Percentiles rank a stretch among this genome's conserved stretches.
Conservation (phyloP, 1,284 basidiomycete species). For the Leccinum subrobustum region DNA sequence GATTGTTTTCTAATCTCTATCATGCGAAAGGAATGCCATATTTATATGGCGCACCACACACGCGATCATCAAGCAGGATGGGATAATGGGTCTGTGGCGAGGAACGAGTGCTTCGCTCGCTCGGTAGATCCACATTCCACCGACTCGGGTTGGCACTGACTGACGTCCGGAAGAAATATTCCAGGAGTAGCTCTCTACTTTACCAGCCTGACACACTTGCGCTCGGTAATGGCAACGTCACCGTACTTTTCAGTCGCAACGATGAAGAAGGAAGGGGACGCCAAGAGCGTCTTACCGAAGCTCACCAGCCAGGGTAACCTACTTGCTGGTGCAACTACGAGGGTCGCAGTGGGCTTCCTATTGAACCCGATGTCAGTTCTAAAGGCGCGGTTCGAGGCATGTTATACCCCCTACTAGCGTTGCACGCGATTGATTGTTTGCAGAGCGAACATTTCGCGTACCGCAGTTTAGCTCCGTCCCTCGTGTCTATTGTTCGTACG, state of each 20-base stretch:
- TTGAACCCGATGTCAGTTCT: constrained; percentile 93
- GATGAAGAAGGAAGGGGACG: constrained; percentile 20
- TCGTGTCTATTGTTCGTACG: constrained; percentile 61
- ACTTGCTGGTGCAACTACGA: constrained; percentile 83
- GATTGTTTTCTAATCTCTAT: not conserved
- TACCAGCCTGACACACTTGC: constrained; percentile 79
- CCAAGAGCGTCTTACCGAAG: constrained; percentile 68
- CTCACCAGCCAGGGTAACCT: constrained; percentile 84
- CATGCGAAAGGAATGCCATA: constrained; percentile 34
- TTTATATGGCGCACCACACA: constrained; percentile 52
- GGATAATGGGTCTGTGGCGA: constrained; percentile 76
- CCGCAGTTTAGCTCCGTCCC: constrained; percentile 59
- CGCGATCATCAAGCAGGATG: constrained; percentile 60
- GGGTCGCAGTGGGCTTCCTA: constrained; percentile 84
- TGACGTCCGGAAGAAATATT: constrained; percentile 63
- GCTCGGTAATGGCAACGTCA: constrained; percentile 66
- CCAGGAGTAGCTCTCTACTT: constrained; percentile 94
- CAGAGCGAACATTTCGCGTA: constrained; percentile 84
- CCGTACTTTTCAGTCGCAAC: constrained; percentile 54
- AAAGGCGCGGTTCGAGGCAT: constrained; percentile 92
- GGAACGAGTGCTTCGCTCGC: constrained; percentile 82
- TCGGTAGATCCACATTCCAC: constrained; percentile 45
- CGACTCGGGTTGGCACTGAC: not conserved
- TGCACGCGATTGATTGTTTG: not conserved
- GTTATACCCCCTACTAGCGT: constrained; percentile 25